A percentile compares a stretch with the other conserved stretches of the same genome.
Conservation (phyloP, 2,329 filamentous ascomycete species). For the Fusarium chaquense region DNA sequence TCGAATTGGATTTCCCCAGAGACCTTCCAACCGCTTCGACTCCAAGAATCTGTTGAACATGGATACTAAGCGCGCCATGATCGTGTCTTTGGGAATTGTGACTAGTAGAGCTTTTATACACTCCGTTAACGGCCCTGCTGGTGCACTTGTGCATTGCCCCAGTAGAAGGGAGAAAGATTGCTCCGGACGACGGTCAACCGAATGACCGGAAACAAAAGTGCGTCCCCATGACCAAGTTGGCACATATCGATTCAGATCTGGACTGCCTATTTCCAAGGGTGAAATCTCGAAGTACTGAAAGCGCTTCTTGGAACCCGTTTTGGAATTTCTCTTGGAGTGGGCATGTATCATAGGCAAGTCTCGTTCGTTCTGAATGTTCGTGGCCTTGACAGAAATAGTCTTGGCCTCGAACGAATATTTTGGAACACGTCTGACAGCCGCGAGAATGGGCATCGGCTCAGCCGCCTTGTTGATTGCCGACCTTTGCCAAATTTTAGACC, state of each 20-base stretch:
- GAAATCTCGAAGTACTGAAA: constrained; percentile 47
- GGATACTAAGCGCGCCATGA: constrained; percentile 26
- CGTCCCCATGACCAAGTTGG: constrained; percentile 45
- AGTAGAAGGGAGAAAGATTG: constrained; percentile 37
- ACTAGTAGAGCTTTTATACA: constrained; percentile 40
- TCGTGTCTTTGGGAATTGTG: constrained; percentile 31
- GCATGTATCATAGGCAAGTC: neutral
- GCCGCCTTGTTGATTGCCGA: constrained; percentile 23
- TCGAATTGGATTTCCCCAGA: constrained; percentile 44
- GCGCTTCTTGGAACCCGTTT: neutral
- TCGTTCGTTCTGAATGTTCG: neutral
- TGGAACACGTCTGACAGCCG: constrained; percentile 36
- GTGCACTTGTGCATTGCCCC: constrained; percentile 42
- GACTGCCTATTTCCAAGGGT: constrained; percentile 38
- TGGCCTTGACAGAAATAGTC: constrained; percentile 11
- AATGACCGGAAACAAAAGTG: constrained; percentile 38
- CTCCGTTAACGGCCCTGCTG: constrained; percentile 31
- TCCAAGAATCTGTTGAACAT: constrained; percentile 22
- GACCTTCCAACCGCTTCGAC: constrained; percentile 29
- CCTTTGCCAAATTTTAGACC: constrained; percentile 37
- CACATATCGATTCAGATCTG: constrained; percentile 35
- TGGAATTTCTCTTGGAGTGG: neutral
- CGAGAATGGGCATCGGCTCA: constrained; percentile 42
- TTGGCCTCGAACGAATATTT: constrained; percentile 30
- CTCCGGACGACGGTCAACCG: constrained; percentile 35